Percentiles rank a stretch among this genome's conserved stretches.
phyloP scores from a whole-genome alignment of 2,329 filamentous ascomycete species.

The Alternaria novae-zelandiae region DNA sequence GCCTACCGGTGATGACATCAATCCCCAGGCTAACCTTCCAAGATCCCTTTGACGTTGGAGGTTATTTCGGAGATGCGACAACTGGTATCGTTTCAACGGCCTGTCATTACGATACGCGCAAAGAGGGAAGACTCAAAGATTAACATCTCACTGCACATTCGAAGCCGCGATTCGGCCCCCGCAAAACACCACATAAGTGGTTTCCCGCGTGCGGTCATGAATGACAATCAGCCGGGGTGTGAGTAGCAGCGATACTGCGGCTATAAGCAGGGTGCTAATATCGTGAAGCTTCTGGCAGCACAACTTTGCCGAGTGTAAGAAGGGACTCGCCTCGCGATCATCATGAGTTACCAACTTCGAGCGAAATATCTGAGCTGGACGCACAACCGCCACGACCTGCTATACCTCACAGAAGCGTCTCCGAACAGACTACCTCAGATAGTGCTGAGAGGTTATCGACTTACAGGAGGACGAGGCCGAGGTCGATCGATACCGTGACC shows the following conservation, averaged over 20 bases:
- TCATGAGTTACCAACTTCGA: neutral
- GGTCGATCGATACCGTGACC: neutral
- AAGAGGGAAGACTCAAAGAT: neutral
- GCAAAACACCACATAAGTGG: constrained; percentile 3
- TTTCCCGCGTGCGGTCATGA: constrained; percentile 3
- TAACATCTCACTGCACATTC: constrained; percentile 1
- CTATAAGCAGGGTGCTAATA: neutral
- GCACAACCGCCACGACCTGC: neutral
- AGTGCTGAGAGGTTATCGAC: neutral
- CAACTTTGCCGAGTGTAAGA: neutral
- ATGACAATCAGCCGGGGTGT: neutral
- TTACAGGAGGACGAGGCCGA: neutral
- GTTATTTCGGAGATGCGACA: neutral
- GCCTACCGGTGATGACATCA: neutral
- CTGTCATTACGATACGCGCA: neutral
- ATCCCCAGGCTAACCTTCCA: neutral
- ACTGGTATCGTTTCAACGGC: neutral
- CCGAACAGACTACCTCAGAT: neutral
- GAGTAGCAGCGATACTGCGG: neutral
- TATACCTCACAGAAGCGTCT: neutral
- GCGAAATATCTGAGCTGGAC: neutral
- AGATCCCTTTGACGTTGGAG: neutral
- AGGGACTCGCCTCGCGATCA: neutral
- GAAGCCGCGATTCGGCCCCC: neutral
- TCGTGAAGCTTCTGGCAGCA: neutral